These are phyloP conservation scores for Pseudonitzschia pungens DNA, from an alignment of 108 stramenopile genomes.

Conservation along the genomic window DNA sequence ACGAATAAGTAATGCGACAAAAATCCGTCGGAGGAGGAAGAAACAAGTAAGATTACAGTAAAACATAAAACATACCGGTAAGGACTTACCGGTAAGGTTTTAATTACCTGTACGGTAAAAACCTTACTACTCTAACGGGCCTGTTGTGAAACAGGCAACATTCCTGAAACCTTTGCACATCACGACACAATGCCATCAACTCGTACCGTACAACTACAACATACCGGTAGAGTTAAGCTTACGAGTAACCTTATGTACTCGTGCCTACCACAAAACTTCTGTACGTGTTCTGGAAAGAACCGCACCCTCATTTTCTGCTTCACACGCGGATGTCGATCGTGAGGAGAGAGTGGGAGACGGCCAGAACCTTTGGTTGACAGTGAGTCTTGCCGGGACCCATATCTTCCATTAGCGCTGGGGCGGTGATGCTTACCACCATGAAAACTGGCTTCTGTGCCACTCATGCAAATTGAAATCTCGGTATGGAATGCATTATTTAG, in stretches of 20 bases:
- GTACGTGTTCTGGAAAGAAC: neutral
- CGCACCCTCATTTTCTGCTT: neutral
- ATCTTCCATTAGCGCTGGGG: constrained; percentile 6
- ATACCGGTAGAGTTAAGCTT: too few species aligned
- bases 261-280: neutral
- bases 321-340: neutral
- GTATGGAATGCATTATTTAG: constrained; percentile 18
- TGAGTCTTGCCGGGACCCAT: constrained; percentile 10
- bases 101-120: too few species aligned
- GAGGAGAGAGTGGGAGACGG: neutral
- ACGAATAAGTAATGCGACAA: neutral
- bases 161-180: neutral
- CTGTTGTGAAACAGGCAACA: too few species aligned
- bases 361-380: constrained; percentile 11
- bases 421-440: constrained; percentile 18
- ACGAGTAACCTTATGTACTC: too few species aligned
- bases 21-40: neutral
- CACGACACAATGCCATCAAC: too few species aligned
- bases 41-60: neutral
- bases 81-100: too few species aligned
- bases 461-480: constrained; percentile 17
- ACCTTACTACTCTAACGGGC: too few species aligned
- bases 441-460: constrained; percentile 1
- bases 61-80: too few species aligned
- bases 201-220: too few species aligned